Percentiles rank a stretch among this genome's conserved stretches.
These are phyloP conservation scores for Sugiyamaella castrensis DNA, from an alignment of 1,139 yeast genomes.

Conservation along the genomic window DNA sequence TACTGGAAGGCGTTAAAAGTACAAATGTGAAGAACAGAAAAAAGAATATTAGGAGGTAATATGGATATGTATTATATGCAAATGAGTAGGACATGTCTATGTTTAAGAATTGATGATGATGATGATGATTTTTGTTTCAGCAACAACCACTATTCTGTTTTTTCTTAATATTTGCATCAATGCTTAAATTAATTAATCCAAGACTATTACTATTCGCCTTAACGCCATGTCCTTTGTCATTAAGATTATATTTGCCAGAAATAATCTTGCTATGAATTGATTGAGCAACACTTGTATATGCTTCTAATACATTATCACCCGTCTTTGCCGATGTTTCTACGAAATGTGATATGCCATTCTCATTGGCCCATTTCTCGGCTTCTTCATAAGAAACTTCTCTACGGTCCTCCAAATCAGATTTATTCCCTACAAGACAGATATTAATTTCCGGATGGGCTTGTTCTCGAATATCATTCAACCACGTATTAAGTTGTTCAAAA, in stretches of 20 bases:
- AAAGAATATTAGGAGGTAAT: too few relatives aligned
- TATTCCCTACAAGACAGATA: conserved; percentile 86
- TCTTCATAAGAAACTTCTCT: conserved; percentile 75
- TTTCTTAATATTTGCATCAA: conserved; percentile 19
- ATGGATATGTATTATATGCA: too few relatives aligned
- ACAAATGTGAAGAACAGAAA: too few relatives aligned
- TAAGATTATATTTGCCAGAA: conserved; percentile 34
- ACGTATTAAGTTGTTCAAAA: conserved; percentile 34
- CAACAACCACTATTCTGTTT: conserved; percentile 9
- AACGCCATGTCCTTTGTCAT: conserved; percentile 33
- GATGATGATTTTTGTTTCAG: neutral
- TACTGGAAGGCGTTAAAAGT: too few relatives aligned
- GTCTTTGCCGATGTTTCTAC: conserved; percentile 92
- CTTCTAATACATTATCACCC: conserved; percentile 84
- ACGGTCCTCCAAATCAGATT: conserved; percentile 65
- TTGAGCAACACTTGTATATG: conserved; percentile 80
- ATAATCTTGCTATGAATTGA: conserved; percentile 45
- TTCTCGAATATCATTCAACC: conserved; percentile 70
- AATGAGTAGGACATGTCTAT: neutral
- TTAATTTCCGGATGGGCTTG: conserved; percentile 72
- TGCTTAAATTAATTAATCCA: conserved; percentile 26
- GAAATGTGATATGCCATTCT: conserved; percentile 84
- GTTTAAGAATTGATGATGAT: neutral
- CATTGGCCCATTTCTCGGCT: conserved; percentile 75
- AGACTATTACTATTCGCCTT: conserved; percentile 26